These are phyloP conservation scores for Fraxinus albicans DNA, from an alignment of 305 asterid genomes.

Conservation along the genomic window DNA sequence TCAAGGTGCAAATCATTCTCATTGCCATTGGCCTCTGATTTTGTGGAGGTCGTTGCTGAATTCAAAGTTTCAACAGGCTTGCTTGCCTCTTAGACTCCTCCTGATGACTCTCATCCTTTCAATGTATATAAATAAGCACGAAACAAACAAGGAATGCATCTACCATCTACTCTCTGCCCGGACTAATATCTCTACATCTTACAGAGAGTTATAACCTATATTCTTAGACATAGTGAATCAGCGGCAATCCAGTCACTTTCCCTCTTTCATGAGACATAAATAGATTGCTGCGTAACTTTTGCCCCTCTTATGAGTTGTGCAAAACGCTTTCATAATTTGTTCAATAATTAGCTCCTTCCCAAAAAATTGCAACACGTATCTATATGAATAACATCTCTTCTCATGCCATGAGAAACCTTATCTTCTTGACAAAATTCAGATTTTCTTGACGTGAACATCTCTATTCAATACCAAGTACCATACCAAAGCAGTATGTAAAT, in stretches of 20 bases:
- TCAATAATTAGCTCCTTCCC: neutral
- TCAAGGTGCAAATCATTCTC: neutral
- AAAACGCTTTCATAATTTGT: neutral
- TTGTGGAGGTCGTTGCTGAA: neutral
- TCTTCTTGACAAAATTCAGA: neutral
- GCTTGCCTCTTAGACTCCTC: neutral
- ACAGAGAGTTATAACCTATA: neutral
- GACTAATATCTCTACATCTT: neutral
- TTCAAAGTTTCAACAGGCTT: neutral
- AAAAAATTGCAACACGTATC: neutral
- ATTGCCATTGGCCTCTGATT: neutral
- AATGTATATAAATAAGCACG: neutral
- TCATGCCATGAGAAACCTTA: neutral
- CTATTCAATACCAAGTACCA: neutral
- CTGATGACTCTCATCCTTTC: neutral
- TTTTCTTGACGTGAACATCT: neutral
- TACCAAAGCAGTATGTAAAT: neutral
- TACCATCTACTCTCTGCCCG: neutral
- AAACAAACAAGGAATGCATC: neutral
- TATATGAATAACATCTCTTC: neutral
- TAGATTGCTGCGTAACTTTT: neutral
- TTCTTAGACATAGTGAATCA: neutral
- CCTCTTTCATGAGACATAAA: neutral
- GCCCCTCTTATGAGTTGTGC: neutral
- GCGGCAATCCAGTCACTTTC: neutral